Conservation (phyloP, 2,329 filamentous ascomycete species). For the Aspergillus versicolor region DNA sequence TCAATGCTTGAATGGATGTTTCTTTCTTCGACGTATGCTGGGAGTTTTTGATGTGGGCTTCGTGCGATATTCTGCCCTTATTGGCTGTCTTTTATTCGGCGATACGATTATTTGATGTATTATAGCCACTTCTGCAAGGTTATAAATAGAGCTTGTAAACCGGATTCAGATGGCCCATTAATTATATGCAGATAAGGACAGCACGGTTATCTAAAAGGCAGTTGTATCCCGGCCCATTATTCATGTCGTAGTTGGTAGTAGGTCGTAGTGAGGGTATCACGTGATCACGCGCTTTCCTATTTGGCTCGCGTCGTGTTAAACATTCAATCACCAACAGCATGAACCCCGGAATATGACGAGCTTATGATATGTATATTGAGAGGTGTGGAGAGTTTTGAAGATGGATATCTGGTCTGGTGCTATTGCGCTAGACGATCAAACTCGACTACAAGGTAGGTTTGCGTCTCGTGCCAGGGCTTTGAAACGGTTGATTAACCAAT, state of each 20-base stretch:
- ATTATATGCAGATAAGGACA: not conserved
- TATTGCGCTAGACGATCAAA: conserved; percentile 28
- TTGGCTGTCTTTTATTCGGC: conserved; percentile 10
- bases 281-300: conserved; percentile 6
- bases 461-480: not conserved
- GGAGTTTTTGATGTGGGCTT: conserved; percentile 24
- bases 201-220: no score
- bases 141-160: conserved; percentile 18
- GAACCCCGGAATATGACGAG: not conserved
- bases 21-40: conserved; percentile 22
- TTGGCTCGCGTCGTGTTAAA: conserved; percentile 2
- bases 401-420: conserved; percentile 42
- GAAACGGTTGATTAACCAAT: conserved; percentile 13
- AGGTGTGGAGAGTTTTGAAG: conserved; percentile 12
- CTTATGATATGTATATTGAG: conserved; percentile 14
- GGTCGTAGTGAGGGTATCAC: not conserved
- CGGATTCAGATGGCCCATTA: not conserved
- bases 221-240: no score
- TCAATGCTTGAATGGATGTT: conserved; percentile 16
- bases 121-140: conserved; percentile 18
- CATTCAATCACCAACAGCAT: conserved; percentile 2
- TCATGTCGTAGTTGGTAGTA: not conserved
- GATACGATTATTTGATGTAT: conserved; percentile 21
- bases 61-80: conserved; percentile 13
- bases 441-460: conserved; percentile 31